phyloP scores from a whole-genome alignment of 768 basidiomycete genomes.

The Psilocybe tampanensis region DNA sequence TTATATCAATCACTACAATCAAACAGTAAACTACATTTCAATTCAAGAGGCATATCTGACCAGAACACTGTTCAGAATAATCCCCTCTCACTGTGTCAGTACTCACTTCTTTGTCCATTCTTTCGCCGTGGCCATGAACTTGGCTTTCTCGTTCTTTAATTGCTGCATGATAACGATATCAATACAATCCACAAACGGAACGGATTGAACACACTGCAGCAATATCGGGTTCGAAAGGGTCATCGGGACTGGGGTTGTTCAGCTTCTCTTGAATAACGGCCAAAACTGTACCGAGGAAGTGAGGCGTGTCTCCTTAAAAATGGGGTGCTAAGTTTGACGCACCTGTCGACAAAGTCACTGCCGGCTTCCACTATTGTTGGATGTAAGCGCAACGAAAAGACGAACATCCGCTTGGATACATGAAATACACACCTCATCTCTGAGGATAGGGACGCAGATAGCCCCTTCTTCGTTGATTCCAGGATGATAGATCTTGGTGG shows the following conservation, averaged over 20 bases:
- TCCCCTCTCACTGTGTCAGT: background rate
- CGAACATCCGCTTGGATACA: conserved; percentile 8
- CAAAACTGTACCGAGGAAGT: conserved; percentile 52
- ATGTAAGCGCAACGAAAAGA: conserved; percentile 7
- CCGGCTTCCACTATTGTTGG: conserved; percentile 76
- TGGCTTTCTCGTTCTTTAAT: conserved; percentile 75
- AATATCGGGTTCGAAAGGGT: conserved; percentile 87
- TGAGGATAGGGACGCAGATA: conserved; percentile 82
- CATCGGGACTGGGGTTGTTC: conserved; percentile 86
- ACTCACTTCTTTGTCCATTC: conserved; percentile 84
- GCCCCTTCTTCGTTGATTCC: conserved; percentile 89
- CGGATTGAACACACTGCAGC: conserved; percentile 59
- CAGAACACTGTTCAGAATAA: background rate
- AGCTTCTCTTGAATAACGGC: conserved; percentile 80
- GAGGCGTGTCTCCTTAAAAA: conserved; percentile 3
- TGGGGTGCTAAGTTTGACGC: conserved; percentile 15
- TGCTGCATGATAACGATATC: conserved; percentile 39
- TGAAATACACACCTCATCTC: conserved; percentile 68
- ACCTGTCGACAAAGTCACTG: conserved; percentile 74
- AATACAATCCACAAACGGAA: too few relatives aligned
- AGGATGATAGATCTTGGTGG: conserved; percentile 88
- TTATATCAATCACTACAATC: too few relatives aligned
- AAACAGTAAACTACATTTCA: too few relatives aligned
- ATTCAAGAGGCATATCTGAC: conserved; percentile 18
- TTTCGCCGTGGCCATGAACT: conserved; percentile 76